Evolutionary conservation across 2,329 filamentous ascomycete genomes (phyloP).

Genomic region (Paecilomyces fulvus): DNA sequence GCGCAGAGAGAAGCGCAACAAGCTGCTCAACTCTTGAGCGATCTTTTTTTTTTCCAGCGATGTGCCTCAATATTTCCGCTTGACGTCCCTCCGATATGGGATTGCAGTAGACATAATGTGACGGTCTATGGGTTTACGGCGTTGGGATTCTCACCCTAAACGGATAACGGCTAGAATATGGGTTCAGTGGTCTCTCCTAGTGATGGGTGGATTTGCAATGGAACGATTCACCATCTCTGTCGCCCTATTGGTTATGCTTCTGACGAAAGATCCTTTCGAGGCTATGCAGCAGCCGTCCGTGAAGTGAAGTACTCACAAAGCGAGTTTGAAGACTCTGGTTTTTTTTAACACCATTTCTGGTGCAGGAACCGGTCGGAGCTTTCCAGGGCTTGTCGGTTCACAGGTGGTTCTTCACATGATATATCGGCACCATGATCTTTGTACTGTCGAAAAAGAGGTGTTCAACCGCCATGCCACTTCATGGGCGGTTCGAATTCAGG

Average conservation of each 20-base stretch:
- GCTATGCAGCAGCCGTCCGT: neutral
- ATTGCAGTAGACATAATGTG: neutral
- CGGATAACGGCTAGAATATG: no score
- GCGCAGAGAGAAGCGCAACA: conserved; percentile 87
- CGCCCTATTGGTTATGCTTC: neutral
- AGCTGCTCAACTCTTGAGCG: conserved; percentile 36
- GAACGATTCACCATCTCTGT: neutral
- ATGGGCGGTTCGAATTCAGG: neutral
- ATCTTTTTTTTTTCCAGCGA: neutral
- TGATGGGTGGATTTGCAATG: neutral
- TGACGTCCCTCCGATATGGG: neutral
- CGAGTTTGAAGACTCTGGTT: neutral
- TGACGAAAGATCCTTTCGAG: no score
- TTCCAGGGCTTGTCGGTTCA: neutral
- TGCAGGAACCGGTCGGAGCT: neutral
- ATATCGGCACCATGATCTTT: neutral
- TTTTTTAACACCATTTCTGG: neutral
- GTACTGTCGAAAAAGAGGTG: neutral
- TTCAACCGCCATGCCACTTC: neutral
- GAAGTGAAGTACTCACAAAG: neutral
- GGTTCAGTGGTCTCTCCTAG: no score
- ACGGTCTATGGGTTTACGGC: neutral
- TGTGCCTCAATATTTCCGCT: neutral
- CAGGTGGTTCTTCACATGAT: neutral
- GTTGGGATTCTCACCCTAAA: neutral